These are phyloP conservation scores for Ustilago lituana DNA, from an alignment of 1,284 basidiomycete species.

Conservation along the genomic window DNA sequence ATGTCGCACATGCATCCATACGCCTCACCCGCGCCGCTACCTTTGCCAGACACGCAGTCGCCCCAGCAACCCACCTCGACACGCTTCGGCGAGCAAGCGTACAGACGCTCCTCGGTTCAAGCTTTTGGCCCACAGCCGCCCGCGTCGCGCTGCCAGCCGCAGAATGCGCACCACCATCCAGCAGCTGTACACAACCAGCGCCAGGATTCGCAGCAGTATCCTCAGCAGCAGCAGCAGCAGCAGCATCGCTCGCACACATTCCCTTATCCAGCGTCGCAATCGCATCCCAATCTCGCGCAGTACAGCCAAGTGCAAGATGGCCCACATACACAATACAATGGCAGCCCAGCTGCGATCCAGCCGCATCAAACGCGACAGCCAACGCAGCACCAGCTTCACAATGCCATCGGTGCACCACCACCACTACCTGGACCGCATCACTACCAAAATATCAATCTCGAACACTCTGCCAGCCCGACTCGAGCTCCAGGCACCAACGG, in stretches of 20 bases:
- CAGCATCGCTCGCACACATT: conserved; percentile 24
- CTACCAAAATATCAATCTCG: background rate
- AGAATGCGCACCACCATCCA: background rate
- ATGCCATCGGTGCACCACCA: background rate
- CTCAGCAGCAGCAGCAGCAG: conserved; percentile 10
- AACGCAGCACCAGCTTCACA: conserved; percentile 1
- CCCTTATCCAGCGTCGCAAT: conserved; percentile 12
- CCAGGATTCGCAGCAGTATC: conserved; percentile 10
- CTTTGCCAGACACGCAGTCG: conserved; percentile 8
- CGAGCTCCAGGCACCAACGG: conserved; percentile 1
- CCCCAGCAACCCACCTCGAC: conserved; percentile 6
- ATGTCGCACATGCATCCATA: conserved; percentile 8
- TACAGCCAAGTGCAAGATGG: background rate
- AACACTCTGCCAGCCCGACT: background rate
- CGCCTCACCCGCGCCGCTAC: conserved; percentile 9
- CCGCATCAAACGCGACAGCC: conserved; percentile 1
- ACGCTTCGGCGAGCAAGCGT: conserved; percentile 3
- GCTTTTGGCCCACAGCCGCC: background rate
- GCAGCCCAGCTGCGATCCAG: background rate
- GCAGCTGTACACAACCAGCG: background rate
- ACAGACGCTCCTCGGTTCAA: conserved; percentile 13
- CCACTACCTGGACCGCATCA: conserved; percentile 16
- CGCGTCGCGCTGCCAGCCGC: conserved; percentile 11
- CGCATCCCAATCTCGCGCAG: background rate
- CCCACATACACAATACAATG: conserved; percentile 1